Conservation (phyloP, 805 yeast species). For the Kodamaea hsintzibuensis region DNA sequence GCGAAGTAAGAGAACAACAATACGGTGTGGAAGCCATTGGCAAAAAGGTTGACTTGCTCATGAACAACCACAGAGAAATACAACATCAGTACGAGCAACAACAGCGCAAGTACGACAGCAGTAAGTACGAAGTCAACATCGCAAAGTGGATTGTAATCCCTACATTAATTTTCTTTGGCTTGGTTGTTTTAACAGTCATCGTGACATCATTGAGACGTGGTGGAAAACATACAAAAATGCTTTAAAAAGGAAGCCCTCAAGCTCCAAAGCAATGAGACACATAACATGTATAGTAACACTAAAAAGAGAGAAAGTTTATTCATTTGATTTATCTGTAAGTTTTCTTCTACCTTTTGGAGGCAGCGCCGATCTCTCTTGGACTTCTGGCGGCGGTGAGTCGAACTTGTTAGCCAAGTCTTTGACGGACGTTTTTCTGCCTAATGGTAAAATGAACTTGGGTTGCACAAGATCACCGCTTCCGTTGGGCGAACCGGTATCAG, state of each 20-base stretch:
- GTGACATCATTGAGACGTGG: conserved; percentile 59
- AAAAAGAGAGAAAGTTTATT: conserved; percentile 2
- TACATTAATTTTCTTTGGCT: conserved; percentile 30
- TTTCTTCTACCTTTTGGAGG: conserved; percentile 12
- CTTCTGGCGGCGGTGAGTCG: conserved; percentile 20
- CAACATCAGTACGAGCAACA: conserved; percentile 25
- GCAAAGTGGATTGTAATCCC: conserved; percentile 45
- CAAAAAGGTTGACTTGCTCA: conserved; percentile 40
- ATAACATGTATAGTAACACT: background rate
- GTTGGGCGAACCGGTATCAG: conserved; percentile 1
- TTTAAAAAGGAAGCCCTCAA: too few relatives aligned
- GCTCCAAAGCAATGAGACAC: background rate
- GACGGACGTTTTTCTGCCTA: conserved; percentile 34
- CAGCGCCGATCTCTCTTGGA: conserved; percentile 16
- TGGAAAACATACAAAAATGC: conserved; percentile 60
- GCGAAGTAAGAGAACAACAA: conserved; percentile 44
- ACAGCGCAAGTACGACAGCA: conserved; percentile 7
- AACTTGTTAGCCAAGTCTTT: conserved; percentile 33
- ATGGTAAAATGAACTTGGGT: conserved; percentile 28
- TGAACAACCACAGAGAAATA: conserved; percentile 42
- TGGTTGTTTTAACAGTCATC: conserved; percentile 44
- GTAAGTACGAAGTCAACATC: conserved; percentile 20
- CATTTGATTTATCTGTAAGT: conserved; percentile 2
- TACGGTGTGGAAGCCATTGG: conserved; percentile 32
- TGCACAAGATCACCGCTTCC: conserved; percentile 22